A percentile compares a stretch with the other conserved stretches of the same genome.
phyloP scores from a whole-genome alignment of 2,329 filamentous ascomycete species.

The Fusarium sp. region DNA sequence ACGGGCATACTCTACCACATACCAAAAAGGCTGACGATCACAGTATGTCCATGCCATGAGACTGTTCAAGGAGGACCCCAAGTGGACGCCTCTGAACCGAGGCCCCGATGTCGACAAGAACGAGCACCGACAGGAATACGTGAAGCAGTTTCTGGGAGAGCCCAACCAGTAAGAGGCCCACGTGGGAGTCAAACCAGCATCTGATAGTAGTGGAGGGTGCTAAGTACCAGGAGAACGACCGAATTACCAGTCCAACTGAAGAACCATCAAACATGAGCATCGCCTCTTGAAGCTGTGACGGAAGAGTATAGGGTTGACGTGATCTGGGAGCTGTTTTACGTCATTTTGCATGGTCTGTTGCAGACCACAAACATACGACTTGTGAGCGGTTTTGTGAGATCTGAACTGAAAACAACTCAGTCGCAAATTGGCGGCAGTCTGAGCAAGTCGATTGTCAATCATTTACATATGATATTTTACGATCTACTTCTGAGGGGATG shows the following conservation, averaged over 20 bases:
- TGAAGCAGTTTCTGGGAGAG: constrained; percentile 60
- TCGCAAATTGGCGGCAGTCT: neutral
- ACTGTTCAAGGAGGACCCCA: constrained; percentile 97
- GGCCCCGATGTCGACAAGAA: constrained; percentile 82
- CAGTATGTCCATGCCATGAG: constrained; percentile 97
- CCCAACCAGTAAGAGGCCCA: constrained; percentile 40
- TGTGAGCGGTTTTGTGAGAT: constrained; percentile 1
- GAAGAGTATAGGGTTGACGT: constrained; percentile 30
- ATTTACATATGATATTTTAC: constrained; percentile 1
- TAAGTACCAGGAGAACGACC: constrained; percentile 25
- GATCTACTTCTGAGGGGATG: constrained; percentile 3
- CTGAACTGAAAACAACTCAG: neutral
- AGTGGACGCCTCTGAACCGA: constrained; percentile 95
- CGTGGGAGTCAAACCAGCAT: constrained; percentile 29
- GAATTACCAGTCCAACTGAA: constrained; percentile 24
- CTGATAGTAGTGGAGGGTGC: constrained; percentile 12
- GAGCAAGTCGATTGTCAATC: constrained; percentile 3
- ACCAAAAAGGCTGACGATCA: neutral
- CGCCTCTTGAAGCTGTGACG: constrained; percentile 3
- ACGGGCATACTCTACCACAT: accelerated
- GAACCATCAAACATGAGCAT: constrained; percentile 8
- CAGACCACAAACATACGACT: constrained; percentile 22
- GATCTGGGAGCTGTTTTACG: constrained; percentile 22
- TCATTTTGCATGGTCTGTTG: constrained; percentile 25
- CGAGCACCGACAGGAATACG: constrained; percentile 80